Percentiles rank a stretch among this genome's conserved stretches.
These are phyloP conservation scores for Silene latifolia DNA, from an alignment of 148 eudicot genomes.

Conservation along the genomic window DNA sequence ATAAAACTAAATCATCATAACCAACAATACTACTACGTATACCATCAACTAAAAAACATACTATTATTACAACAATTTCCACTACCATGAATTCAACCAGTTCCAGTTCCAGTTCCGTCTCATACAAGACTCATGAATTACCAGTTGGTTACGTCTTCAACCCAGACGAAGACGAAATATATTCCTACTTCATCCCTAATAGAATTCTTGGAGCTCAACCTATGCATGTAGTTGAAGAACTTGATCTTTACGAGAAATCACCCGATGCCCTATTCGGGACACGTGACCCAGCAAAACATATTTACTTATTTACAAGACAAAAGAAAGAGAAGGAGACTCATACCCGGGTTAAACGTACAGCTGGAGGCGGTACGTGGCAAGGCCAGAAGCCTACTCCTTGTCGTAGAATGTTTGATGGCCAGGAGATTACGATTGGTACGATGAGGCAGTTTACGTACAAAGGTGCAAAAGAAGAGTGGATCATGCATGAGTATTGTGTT, in stretches of 20 bases:
- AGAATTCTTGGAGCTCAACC: neutral
- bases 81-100: no score
- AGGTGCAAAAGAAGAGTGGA: neutral
- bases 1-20: no score
- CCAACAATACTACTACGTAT: no score
- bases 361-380: neutral
- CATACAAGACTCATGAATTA: neutral
- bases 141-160: neutral
- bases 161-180: neutral
- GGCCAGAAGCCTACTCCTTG: neutral
- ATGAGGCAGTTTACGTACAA: neutral
- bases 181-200: neutral
- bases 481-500: neutral
- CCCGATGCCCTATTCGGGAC: neutral
- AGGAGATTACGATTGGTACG: neutral
- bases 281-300: neutral
- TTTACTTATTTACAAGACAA: neutral
- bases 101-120: neutral
- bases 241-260: neutral
- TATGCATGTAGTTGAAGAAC: neutral
- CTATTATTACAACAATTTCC: no score
- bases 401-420: neutral
- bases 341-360: neutral
- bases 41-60: no score
- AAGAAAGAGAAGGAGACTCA: neutral